These are phyloP conservation scores for Zymoseptoria ardabiliae DNA, from an alignment of 2,329 filamentous ascomycete genomes.

Conservation along the genomic window DNA sequence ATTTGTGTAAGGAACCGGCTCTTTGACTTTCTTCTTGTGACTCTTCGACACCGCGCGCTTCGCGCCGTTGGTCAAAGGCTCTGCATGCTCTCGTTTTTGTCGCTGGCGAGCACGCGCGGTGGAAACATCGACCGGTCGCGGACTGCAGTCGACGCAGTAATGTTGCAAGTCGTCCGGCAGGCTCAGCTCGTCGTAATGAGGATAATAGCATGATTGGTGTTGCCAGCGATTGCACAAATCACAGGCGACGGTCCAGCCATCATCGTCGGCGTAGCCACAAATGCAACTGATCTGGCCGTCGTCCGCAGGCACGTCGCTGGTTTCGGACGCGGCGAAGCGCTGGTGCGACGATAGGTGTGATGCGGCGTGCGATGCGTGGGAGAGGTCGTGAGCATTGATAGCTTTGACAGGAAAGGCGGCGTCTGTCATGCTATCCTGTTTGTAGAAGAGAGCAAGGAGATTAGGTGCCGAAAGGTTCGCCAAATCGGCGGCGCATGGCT, in stretches of 20 bases:
- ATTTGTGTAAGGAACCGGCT: constrained; percentile 53
- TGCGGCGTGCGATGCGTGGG: constrained; percentile 22
- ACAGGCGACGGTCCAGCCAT: constrained; percentile 95
- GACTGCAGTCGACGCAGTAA: constrained; percentile 82
- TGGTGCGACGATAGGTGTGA: constrained; percentile 21
- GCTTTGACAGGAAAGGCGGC: constrained; percentile 26
- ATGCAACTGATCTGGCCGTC: constrained; percentile 97
- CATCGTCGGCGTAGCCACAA: constrained; percentile 86
- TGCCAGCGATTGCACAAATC: constrained; percentile 97
- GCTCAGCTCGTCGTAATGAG: constrained; percentile 52
- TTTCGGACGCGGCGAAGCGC: constrained; percentile 15
- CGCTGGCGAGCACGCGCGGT: constrained; percentile 53
- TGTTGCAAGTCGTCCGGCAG: constrained; percentile 60
- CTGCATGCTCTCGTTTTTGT: constrained; percentile 33
- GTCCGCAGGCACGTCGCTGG: constrained; percentile 53
- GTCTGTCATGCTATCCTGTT: constrained; percentile 34
- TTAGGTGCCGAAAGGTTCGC: constrained; percentile 26
- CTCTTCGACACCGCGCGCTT: constrained; percentile 71
- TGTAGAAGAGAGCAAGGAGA: constrained; percentile 20
- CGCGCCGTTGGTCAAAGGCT: constrained; percentile 53
- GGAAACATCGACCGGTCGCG: constrained; percentile 64
- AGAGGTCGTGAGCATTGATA: constrained; percentile 25
- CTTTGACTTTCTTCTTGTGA: constrained; percentile 83
- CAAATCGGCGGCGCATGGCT: constrained; percentile 32
- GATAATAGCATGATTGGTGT: constrained; percentile 95